A percentile compares a stretch with the other conserved stretches of the same genome.
Evolutionary conservation across 768 basidiomycete genomes (phyloP).

Genomic region (Boletus sp.): DNA sequence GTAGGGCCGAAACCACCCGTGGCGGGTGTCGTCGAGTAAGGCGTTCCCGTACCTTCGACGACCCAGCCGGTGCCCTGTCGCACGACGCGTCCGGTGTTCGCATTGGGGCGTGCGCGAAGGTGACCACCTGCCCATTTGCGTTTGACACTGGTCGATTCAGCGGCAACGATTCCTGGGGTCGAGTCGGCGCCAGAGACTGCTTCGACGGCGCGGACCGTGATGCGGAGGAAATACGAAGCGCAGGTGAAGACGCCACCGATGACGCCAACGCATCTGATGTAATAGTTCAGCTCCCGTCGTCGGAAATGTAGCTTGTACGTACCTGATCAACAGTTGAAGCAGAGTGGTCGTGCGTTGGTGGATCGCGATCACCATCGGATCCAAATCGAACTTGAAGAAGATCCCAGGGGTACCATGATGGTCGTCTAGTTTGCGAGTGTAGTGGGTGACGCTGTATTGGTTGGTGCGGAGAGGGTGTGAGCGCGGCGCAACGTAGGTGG

Average conservation of each 20-base stretch:
- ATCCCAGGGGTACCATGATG: constrained; percentile 86
- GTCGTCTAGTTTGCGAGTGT: constrained; percentile 71
- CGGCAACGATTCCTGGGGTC: constrained; percentile 57
- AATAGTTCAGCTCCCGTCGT: neutral
- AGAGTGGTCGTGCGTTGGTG: constrained; percentile 86
- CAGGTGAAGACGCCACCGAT: constrained; percentile 90
- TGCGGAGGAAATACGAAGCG: constrained; percentile 70
- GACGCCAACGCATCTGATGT: constrained; percentile 76
- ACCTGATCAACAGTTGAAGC: constrained; percentile 77
- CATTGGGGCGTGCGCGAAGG: constrained; percentile 53
- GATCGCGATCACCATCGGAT: constrained; percentile 82
- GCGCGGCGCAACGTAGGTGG: constrained; percentile 82
- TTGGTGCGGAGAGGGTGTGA: constrained; percentile 63
- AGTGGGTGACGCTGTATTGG: constrained; percentile 95
- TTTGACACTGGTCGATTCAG: constrained; percentile 61
- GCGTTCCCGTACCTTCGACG: constrained; percentile 46
- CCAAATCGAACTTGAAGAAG: constrained; percentile 98
- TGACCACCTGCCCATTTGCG: constrained; percentile 69
- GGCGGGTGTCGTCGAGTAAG: constrained; percentile 37
- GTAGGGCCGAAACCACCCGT: constrained; percentile 26
- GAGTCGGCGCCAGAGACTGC: constrained; percentile 57
- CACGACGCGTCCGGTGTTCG: constrained; percentile 39
- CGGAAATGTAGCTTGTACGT: neutral
- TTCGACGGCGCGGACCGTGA: constrained; percentile 62
- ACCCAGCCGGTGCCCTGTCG: constrained; percentile 62